phyloP scores from a whole-genome alignment of 352 stramenopile genomes.

The Globisporangium orthogonon region DNA sequence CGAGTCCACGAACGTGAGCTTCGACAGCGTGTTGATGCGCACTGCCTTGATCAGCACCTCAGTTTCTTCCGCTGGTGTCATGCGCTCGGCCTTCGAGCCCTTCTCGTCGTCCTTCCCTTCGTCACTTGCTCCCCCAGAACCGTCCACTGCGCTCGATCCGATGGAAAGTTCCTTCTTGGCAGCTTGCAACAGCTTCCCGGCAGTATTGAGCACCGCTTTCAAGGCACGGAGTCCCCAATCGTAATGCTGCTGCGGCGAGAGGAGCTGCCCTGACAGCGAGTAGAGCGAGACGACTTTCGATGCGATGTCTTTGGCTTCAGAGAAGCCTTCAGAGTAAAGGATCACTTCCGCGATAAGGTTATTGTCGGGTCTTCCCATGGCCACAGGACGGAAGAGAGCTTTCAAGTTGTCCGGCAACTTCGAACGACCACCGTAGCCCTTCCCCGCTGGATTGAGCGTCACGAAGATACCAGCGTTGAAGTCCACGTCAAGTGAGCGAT shows the following conservation, averaged over 20 bases:
- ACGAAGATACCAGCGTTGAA: slow-evolving; percentile 95
- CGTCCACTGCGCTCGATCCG: slow-evolving; percentile 1
- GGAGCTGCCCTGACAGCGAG: slow-evolving; percentile 72
- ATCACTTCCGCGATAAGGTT: slow-evolving; percentile 94
- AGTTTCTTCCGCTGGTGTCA: slow-evolving; percentile 73
- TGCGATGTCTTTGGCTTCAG: slow-evolving; percentile 83
- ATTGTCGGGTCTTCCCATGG: slow-evolving; percentile 91
- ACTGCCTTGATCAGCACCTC: slow-evolving; percentile 95
- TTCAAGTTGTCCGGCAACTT: slow-evolving; percentile 94
- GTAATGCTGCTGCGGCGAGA: slow-evolving; percentile 91
- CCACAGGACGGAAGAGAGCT: slow-evolving; percentile 90
- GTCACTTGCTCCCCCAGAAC: background rate
- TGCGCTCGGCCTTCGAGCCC: slow-evolving; percentile 12
- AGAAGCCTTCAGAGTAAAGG: slow-evolving; percentile 90
- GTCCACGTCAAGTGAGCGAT: slow-evolving; percentile 83
- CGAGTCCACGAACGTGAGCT: slow-evolving; percentile 92
- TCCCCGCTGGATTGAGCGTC: slow-evolving; percentile 92
- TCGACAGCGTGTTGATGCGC: slow-evolving; percentile 93
- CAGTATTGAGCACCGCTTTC: slow-evolving; percentile 93
- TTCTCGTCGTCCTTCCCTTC: slow-evolving; percentile 12
- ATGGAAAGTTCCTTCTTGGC: slow-evolving; percentile 64
- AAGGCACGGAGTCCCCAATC: slow-evolving; percentile 92
- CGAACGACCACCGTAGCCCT: slow-evolving; percentile 90
- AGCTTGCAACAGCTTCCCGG: slow-evolving; percentile 85
- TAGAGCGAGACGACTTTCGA: slow-evolving; percentile 93